Conservation (phyloP, 306 rosid genomes). For the Lagenaria siceraria region DNA sequence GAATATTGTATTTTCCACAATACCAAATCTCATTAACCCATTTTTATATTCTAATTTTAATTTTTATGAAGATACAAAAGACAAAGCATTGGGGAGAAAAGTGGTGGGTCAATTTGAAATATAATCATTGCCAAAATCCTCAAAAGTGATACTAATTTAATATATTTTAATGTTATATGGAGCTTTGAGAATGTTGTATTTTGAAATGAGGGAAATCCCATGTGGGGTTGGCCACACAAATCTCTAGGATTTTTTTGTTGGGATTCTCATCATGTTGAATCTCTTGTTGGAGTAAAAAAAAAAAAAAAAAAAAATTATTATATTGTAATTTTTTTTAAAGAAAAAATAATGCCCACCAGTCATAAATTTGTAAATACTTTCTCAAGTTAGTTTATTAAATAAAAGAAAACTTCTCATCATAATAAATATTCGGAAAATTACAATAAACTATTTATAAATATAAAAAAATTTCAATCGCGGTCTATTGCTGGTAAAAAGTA, state of each 20-base stretch:
- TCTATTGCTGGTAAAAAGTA: too few relatives aligned
- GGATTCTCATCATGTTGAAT: background rate
- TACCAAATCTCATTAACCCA: background rate
- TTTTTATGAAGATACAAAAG: background rate
- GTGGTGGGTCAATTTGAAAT: background rate
- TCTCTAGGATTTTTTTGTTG: constrained; percentile 3
- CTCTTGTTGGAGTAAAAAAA: background rate
- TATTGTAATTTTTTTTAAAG: background rate
- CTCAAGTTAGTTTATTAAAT: background rate
- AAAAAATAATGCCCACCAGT: background rate
- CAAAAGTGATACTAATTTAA: constrained; percentile 2
- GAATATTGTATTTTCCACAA: too few relatives aligned
- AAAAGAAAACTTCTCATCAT: too few relatives aligned
- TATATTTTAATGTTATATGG: constrained; percentile 1
- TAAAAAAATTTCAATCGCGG: too few relatives aligned
- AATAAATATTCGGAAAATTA: too few relatives aligned
- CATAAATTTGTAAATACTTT: background rate
- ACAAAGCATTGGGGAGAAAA: background rate
- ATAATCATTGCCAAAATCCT: constrained; percentile 1
- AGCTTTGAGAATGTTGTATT: background rate
- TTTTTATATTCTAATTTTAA: background rate
- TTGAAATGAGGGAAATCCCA: constrained; percentile 1
- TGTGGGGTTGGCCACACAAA: background rate
- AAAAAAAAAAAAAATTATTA: background rate
- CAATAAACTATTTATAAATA: too few relatives aligned